Percentiles rank a stretch among this genome's conserved stretches.
phyloP scores from a whole-genome alignment of 2,329 filamentous ascomycete genomes.

The Cyphellophora attinorum region DNA sequence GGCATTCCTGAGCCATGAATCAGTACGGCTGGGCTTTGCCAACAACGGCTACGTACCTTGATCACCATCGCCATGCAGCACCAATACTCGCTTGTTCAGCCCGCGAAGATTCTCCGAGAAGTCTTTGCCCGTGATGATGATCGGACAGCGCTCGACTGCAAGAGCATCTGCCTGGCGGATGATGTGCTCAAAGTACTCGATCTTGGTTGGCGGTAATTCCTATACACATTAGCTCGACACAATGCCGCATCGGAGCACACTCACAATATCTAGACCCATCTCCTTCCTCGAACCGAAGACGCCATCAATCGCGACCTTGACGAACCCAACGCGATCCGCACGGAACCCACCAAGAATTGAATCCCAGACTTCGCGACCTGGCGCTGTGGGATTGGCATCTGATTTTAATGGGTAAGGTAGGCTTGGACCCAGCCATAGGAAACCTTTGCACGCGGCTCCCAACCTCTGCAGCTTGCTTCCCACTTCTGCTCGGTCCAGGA shows the following conservation, averaged over 20 bases:
- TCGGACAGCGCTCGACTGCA: slow-evolving; percentile 21
- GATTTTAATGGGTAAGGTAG: slow-evolving; percentile 17
- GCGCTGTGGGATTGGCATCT: slow-evolving; percentile 17
- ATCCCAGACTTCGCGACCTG: slow-evolving; percentile 19
- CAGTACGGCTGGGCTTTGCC: no score
- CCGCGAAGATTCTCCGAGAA: slow-evolving; percentile 18
- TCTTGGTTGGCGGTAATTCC: slow-evolving; percentile 11
- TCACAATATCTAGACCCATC: slow-evolving; percentile 8
- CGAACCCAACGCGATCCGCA: slow-evolving; percentile 15
- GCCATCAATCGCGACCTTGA: slow-evolving; percentile 13
- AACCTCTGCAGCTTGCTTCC: not conserved
- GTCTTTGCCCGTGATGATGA: slow-evolving; percentile 19
- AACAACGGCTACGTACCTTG: no score
- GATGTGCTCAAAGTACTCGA: slow-evolving; percentile 18
- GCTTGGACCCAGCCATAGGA: slow-evolving; percentile 20
- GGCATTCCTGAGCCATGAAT: slow-evolving; percentile 17
- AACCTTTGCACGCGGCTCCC: slow-evolving; percentile 13
- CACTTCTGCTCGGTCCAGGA: slow-evolving; percentile 7
- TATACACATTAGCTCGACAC: no score
- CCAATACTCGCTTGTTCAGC: slow-evolving; percentile 14
- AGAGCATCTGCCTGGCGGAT: slow-evolving; percentile 20
- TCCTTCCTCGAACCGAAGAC: slow-evolving; percentile 17
- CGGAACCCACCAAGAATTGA: slow-evolving; percentile 19
- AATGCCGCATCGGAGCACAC: no score
- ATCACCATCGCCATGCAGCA: slow-evolving; percentile 22